Conservation (phyloP, 768 basidiomycete species). For the Leucosporidium scottii region DNA sequence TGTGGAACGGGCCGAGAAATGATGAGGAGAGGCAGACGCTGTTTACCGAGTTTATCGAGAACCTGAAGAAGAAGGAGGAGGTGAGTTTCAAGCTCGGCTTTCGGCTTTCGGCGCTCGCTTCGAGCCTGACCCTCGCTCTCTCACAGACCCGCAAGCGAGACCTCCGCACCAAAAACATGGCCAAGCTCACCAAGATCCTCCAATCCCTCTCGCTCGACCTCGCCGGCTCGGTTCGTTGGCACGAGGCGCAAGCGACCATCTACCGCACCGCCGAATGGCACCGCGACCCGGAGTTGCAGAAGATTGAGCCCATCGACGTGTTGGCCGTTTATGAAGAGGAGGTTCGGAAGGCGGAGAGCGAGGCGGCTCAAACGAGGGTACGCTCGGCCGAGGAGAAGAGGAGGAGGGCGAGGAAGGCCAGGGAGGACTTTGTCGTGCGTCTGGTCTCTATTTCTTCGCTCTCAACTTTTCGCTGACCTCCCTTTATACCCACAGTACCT, state of each 20-base stretch:
- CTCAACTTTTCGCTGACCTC: neutral
- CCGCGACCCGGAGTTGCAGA: slow-evolving; percentile 65
- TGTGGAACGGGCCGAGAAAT: slow-evolving; percentile 58
- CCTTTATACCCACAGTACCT: slow-evolving; percentile 50
- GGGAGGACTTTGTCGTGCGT: slow-evolving; percentile 79
- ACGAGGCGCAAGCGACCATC: slow-evolving; percentile 69
- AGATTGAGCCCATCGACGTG: slow-evolving; percentile 82
- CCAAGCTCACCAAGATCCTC: slow-evolving; percentile 75
- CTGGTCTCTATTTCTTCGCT: neutral
- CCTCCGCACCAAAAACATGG: slow-evolving; percentile 53
- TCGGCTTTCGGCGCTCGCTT: neutral
- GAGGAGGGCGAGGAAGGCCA: slow-evolving; percentile 74
- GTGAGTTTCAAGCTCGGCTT: slow-evolving; percentile 48
- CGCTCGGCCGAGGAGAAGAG: slow-evolving; percentile 73
- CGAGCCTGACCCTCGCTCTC: neutral
- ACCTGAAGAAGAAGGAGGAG: slow-evolving; percentile 81
- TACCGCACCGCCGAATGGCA: slow-evolving; percentile 71
- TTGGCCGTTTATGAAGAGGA: slow-evolving; percentile 91
- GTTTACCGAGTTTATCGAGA: slow-evolving; percentile 84
- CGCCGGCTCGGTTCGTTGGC: slow-evolving; percentile 70
- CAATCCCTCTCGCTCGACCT: slow-evolving; percentile 83
- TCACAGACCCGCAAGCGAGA: slow-evolving; percentile 69
- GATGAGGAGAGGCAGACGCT: slow-evolving; percentile 78
- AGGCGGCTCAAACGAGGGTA: slow-evolving; percentile 80
- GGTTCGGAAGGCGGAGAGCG: slow-evolving; percentile 77